Conservation (phyloP, 1,139 yeast species). For the Saccharomycopsis crataegensis region DNA sequence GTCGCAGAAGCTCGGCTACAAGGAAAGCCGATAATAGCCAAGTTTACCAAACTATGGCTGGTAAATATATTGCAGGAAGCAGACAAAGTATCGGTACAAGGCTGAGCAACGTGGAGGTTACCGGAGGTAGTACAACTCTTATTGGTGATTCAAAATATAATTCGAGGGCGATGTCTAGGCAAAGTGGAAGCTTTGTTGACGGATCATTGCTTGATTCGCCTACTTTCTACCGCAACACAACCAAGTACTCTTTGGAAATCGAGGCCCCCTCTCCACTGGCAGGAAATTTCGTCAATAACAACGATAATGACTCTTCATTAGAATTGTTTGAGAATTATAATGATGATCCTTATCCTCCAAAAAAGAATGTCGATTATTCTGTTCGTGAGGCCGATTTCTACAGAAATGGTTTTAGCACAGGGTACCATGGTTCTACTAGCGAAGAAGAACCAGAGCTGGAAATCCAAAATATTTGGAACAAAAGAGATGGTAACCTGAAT, state of each 20-base stretch:
- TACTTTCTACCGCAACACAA: no score
- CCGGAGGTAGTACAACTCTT: no score
- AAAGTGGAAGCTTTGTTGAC: no score
- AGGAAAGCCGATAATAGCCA: neutral
- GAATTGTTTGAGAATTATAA: neutral
- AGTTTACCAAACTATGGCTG: neutral
- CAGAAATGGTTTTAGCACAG: neutral
- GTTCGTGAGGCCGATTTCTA: slow-evolving; percentile 19
- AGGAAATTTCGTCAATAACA: neutral
- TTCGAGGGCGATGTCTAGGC: no score
- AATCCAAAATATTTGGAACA: slow-evolving; percentile 18
- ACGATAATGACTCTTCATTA: neutral
- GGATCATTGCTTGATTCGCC: no score
- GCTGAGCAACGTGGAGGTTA: no score
- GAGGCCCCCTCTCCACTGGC: neutral
- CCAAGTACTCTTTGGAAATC: neutral
- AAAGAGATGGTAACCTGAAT: slow-evolving; percentile 16
- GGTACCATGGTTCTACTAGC: no score
- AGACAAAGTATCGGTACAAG: neutral
- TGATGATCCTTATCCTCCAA: no score
- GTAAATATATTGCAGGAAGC: neutral
- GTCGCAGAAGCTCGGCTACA: neutral
- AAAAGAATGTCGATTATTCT: slow-evolving; percentile 17
- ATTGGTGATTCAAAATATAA: no score
- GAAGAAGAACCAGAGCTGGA: slow-evolving; percentile 12